A percentile compares a stretch with the other conserved stretches of the same genome.
Evolutionary conservation across 345 rosid species (phyloP).

Genomic region (Geranium rotundifolium): DNA sequence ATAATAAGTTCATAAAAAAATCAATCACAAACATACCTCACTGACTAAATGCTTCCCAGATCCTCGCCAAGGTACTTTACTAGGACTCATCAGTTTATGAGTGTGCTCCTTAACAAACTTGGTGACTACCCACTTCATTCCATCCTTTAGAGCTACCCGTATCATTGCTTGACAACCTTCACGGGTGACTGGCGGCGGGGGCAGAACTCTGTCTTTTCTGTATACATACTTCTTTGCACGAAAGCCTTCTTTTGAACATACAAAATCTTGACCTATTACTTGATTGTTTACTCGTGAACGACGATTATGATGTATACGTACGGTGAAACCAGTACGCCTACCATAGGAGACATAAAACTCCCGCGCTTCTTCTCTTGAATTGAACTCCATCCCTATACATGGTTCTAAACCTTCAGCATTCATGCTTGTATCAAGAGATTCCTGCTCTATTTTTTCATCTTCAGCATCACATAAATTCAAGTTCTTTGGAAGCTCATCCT

Average conservation of each 20-base stretch:
- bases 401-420: conserved; percentile 3
- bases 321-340: conserved; percentile 9
- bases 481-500: conserved; percentile 4
- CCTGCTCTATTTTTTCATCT: conserved; percentile 1
- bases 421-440: not conserved
- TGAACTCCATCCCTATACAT: conserved; percentile 7
- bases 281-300: conserved; percentile 8
- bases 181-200: conserved; percentile 8
- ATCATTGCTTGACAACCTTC: conserved; percentile 13
- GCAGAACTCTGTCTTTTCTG: conserved; percentile 14
- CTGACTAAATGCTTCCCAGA: conserved; percentile 8
- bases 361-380: conserved; percentile 7
- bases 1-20: not conserved
- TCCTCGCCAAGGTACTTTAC: conserved; percentile 11
- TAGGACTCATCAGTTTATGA: conserved; percentile 8
- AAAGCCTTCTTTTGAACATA: conserved; percentile 7
- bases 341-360: conserved; percentile 8
- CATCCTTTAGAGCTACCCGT: conserved; percentile 10
- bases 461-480: conserved; percentile 1
- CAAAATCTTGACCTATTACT: conserved; percentile 13
- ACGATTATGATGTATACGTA: conserved; percentile 9
- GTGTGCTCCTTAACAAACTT: conserved; percentile 12
- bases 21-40: conserved; percentile 7
- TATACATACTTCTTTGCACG: conserved; percentile 3
- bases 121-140: conserved; percentile 10